Conservation (phyloP, 345 rosid genomes). For the Euphorbia tirucalli region DNA sequence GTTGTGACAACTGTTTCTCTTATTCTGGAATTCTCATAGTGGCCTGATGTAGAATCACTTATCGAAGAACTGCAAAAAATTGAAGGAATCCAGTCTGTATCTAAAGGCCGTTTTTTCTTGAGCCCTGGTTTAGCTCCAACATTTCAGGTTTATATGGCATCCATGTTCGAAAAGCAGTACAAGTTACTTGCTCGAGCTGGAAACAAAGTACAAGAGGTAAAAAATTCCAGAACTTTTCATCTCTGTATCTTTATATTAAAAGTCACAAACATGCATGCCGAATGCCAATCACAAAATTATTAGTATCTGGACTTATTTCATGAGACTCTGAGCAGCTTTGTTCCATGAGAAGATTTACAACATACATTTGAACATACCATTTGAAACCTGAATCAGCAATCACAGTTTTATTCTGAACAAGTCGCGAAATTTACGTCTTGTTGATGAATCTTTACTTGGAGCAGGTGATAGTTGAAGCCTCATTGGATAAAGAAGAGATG, state of each 20-base stretch:
- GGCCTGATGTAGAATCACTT: slow-evolving; percentile 90
- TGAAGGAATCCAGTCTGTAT: slow-evolving; percentile 72
- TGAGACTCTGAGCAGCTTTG: background rate
- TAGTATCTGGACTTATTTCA: background rate
- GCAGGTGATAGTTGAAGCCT: slow-evolving; percentile 79
- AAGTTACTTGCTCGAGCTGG: slow-evolving; percentile 90
- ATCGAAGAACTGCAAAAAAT: slow-evolving; percentile 70
- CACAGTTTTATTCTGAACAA: no score
- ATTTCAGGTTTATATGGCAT: slow-evolving; percentile 97
- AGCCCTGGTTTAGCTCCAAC: slow-evolving; percentile 97
- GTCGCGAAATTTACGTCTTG: background rate
- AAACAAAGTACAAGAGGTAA: slow-evolving; percentile 97
- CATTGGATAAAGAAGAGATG: slow-evolving; percentile 76
- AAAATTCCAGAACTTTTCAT: background rate
- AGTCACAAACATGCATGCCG: no score
- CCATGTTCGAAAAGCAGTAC: slow-evolving; percentile 80
- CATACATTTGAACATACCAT: no score
- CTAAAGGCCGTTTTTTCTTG: slow-evolving; percentile 84
- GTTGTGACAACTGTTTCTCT: slow-evolving; percentile 1
- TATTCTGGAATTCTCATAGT: slow-evolving; percentile 45
- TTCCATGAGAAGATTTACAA: no score
- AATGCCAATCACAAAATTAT: background rate
- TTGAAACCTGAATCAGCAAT: no score
- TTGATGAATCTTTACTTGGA: slow-evolving; percentile 5
- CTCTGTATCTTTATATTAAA: background rate